These are phyloP conservation scores for Calonectria crousiana DNA, from an alignment of 2,329 filamentous ascomycete genomes.

Conservation along the genomic window DNA sequence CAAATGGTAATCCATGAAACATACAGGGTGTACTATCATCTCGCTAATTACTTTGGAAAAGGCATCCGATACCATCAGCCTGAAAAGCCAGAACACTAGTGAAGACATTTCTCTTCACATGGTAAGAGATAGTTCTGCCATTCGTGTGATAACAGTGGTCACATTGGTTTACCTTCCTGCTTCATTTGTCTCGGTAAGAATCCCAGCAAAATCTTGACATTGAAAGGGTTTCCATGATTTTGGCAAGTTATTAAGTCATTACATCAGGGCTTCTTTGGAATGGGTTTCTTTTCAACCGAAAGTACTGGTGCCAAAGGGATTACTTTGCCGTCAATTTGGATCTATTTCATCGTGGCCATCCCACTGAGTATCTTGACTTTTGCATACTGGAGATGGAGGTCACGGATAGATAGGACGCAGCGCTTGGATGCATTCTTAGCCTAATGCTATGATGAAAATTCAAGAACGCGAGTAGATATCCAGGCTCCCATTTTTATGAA, in stretches of 20 bases:
- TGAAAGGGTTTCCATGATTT: neutral
- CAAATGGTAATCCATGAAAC: neutral
- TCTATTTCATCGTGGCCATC: neutral
- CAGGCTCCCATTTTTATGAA: no score
- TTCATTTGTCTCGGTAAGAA: neutral
- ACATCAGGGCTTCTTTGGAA: neutral
- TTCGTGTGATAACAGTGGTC: neutral
- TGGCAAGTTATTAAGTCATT: neutral
- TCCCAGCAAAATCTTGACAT: neutral
- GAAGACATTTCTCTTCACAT: neutral
- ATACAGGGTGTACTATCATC: neutral
- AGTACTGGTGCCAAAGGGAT: neutral
- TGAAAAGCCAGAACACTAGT: neutral
- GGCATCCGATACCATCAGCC: neutral
- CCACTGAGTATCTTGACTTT: neutral
- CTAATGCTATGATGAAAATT: neutral
- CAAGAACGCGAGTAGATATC: no score
- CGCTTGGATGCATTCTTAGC: neutral
- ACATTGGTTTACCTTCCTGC: neutral
- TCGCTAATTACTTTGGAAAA: neutral
- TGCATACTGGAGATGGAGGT: neutral
- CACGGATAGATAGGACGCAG: neutral
- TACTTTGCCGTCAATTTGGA: neutral
- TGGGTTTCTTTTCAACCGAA: neutral
- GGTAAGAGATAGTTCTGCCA: neutral